Conservation (phyloP, 2,329 filamentous ascomycete species). For the Clonostachys rosea region DNA sequence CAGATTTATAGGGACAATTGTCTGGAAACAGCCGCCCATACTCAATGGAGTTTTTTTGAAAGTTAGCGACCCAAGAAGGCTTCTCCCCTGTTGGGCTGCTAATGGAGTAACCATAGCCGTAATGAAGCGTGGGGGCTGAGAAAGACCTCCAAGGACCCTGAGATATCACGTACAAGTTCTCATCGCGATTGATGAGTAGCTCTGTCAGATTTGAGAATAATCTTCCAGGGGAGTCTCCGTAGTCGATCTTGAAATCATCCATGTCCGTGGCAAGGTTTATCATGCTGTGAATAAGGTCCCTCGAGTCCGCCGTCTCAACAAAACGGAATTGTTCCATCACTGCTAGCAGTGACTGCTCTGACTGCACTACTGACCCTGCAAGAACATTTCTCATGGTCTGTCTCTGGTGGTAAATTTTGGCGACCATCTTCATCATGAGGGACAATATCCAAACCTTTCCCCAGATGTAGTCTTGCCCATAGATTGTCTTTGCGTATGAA, state of each 20-base stretch:
- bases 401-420: neutral
- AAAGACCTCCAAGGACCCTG: conserved; percentile 1
- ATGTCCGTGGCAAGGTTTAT: neutral
- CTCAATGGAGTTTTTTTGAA: neutral
- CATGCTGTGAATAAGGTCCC: neutral
- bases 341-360: neutral
- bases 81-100: neutral
- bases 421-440: neutral
- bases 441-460: neutral
- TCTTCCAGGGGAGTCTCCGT: neutral
- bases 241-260: neutral
- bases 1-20: conserved; percentile 1
- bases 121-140: too few species aligned
- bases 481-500: conserved; percentile 1
- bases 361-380: neutral
- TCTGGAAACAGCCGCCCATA: neutral
- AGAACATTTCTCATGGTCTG: neutral
- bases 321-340: neutral
- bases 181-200: neutral
- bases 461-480: neutral
- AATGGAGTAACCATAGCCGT: neutral
- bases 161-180: conserved; percentile 1
- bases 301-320: neutral
- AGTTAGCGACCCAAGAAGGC: neutral
- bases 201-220: neutral